Conservation (phyloP, 768 basidiomycete species). For the Suillus placidus region DNA sequence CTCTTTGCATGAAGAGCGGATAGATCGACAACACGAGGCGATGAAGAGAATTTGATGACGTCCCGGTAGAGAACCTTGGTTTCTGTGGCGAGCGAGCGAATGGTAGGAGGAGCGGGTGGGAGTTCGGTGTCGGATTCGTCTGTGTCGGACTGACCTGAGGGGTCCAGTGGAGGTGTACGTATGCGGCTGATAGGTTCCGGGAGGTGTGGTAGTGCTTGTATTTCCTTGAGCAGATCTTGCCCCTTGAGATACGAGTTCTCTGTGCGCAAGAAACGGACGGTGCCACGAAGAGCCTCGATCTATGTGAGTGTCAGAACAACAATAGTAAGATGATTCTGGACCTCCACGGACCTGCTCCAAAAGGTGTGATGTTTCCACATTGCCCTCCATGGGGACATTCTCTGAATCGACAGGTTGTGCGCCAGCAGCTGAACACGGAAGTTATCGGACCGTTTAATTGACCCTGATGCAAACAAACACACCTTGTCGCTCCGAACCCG, state of each 20-base stretch:
- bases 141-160: conserved; percentile 69
- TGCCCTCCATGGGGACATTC: conserved; percentile 71
- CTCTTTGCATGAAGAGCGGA: conserved; percentile 58
- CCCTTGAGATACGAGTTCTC: conserved; percentile 95
- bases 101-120: conserved; percentile 46
- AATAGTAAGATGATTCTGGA: neutral
- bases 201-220: conserved; percentile 74
- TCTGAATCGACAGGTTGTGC: conserved; percentile 60
- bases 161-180: conserved; percentile 68
- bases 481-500: conserved; percentile 76
- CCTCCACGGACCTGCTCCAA: conserved; percentile 71
- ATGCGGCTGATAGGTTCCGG: conserved; percentile 48
- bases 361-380: conserved; percentile 83
- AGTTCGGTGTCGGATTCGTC: conserved; percentile 60
- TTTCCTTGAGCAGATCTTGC: conserved; percentile 84
- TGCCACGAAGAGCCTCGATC: conserved; percentile 90
- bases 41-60: conserved; percentile 82
- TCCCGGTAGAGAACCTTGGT: conserved; percentile 88
- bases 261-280: conserved; percentile 88
- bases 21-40: conserved; percentile 85
- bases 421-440: conserved; percentile 41
- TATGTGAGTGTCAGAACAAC: conserved; percentile 34
- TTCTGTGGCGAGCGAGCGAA: conserved; percentile 76
- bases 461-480: conserved; percentile 23
- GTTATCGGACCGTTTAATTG: neutral